Percentiles rank a stretch among this genome's conserved stretches.
Conservation (phyloP, 805 yeast species). For the Pichia sporocuriosa region DNA sequence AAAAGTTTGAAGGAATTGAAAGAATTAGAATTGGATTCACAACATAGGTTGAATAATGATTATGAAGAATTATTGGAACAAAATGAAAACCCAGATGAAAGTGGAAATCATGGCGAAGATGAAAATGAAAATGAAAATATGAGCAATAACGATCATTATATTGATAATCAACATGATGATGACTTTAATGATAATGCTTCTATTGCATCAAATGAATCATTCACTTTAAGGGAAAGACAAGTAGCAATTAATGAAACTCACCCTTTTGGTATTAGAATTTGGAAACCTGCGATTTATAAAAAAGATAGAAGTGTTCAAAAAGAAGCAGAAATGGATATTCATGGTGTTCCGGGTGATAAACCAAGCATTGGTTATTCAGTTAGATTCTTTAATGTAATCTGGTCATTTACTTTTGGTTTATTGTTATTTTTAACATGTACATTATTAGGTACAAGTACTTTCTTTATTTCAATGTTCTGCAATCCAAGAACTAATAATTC, state of each 20-base stretch:
- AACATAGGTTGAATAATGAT: conserved; percentile 13
- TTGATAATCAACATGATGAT: conserved; percentile 17
- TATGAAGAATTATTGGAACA: too few species aligned
- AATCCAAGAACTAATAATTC: conserved; percentile 41
- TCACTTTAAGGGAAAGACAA: conserved; percentile 86
- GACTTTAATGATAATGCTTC: conserved; percentile 33
- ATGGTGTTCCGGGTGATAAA: conserved; percentile 51
- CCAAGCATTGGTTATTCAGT: conserved; percentile 52
- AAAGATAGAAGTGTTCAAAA: conserved; percentile 86
- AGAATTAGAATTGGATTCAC: conserved; percentile 26
- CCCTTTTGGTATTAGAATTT: conserved; percentile 96
- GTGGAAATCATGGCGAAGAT: neutral
- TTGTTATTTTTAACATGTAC: conserved; percentile 48
- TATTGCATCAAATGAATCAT: conserved; percentile 61
- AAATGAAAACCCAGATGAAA: too few species aligned
- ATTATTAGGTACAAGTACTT: conserved; percentile 41
- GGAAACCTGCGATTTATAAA: conserved; percentile 97
- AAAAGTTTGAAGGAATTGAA: conserved; percentile 22
- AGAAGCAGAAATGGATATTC: conserved; percentile 90
- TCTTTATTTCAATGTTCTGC: conserved; percentile 37
- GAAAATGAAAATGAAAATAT: neutral
- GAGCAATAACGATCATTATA: conserved; percentile 11
- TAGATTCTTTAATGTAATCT: conserved; percentile 57
- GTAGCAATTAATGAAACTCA: conserved; percentile 95
- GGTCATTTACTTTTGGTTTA: conserved; percentile 72